Conservation (phyloP, 768 basidiomycete genomes). For the Calvatia gigantea region DNA sequence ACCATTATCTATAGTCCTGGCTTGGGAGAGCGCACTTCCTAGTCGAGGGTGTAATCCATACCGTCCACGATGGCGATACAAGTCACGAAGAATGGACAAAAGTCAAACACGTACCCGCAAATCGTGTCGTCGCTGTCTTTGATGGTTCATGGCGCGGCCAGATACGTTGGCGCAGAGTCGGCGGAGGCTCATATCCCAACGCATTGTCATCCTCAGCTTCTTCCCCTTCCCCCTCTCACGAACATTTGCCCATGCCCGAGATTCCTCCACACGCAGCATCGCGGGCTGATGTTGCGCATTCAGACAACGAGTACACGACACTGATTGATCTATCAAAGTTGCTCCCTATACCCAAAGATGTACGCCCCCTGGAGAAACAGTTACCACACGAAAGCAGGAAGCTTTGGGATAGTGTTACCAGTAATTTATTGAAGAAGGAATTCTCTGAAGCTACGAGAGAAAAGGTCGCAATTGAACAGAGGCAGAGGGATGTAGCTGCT, state of each 20-base stretch:
- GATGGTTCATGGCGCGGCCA: constrained; percentile 87
- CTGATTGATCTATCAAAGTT: constrained; percentile 77
- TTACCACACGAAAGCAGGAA: constrained; percentile 76
- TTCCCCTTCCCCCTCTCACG: constrained; percentile 45
- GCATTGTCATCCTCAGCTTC: constrained; percentile 39
- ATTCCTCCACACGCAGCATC: constrained; percentile 38
- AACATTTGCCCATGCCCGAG: constrained; percentile 32
- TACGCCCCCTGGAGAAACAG: constrained; percentile 81
- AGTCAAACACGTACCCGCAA: constrained; percentile 85
- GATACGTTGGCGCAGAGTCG: constrained; percentile 74
- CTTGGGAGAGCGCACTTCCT: constrained; percentile 83
- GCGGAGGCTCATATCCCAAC: constrained; percentile 39
- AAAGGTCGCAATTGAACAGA: constrained; percentile 92
- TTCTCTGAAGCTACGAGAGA: constrained; percentile 88
- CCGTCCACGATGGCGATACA: constrained; percentile 61
- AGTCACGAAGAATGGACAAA: constrained; percentile 73
- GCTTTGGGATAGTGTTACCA: constrained; percentile 86
- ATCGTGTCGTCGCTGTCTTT: constrained; percentile 72
- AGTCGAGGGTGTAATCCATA: constrained; percentile 87
- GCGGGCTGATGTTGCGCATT: constrained; percentile 37
- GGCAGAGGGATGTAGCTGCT: constrained; percentile 83
- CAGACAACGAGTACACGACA: constrained; percentile 54
- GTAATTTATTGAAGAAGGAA: constrained; percentile 73
- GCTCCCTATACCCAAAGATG: constrained; percentile 73
- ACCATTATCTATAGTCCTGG: constrained; percentile 61